Conservation (phyloP, 441 rosid genomes). For the Croton laevigatus region DNA sequence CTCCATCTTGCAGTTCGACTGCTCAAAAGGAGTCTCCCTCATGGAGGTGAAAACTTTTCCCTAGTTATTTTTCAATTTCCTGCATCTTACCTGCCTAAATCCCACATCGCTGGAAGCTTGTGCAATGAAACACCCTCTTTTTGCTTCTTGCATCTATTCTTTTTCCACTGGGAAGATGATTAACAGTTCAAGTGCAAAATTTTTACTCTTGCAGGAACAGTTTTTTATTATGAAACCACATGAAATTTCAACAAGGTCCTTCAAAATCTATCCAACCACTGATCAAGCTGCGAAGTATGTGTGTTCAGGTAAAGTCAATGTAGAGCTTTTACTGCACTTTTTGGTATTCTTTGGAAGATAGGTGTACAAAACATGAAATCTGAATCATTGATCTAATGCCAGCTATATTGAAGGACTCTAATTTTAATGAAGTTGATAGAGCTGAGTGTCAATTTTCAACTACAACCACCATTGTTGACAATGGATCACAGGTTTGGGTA, state of each 20-base stretch:
- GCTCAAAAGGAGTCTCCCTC: constrained; percentile 72
- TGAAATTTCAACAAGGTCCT: constrained; percentile 52
- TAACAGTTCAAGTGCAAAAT: too few species aligned
- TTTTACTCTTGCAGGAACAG: constrained; percentile 60
- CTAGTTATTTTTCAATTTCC: neutral
- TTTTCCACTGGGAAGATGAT: neutral
- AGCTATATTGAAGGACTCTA: constrained; percentile 91
- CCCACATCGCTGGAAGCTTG: neutral
- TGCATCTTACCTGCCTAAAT: neutral
- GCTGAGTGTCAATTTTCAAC: constrained; percentile 92
- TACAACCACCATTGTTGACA: constrained; percentile 70
- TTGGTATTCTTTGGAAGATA: constrained; percentile 2
- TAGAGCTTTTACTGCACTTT: neutral
- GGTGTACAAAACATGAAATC: constrained; percentile 6
- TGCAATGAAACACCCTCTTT: neutral
- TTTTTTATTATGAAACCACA: constrained; percentile 83
- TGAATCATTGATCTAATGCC: constrained; percentile 31
- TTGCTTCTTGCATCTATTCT: neutral
- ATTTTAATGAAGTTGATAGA: constrained; percentile 83
- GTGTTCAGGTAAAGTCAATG: constrained; percentile 55
- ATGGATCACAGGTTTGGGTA: constrained; percentile 74
- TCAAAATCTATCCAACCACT: constrained; percentile 70
- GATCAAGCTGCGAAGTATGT: constrained; percentile 78
- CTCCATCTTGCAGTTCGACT: constrained; percentile 58
- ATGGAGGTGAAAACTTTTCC: constrained; percentile 54